Evolutionary conservation across 2,329 filamentous ascomycete species (phyloP), one percentile per base, ranked within the genome.

Genomic region (Zymoseptoria brevis): DNA sequence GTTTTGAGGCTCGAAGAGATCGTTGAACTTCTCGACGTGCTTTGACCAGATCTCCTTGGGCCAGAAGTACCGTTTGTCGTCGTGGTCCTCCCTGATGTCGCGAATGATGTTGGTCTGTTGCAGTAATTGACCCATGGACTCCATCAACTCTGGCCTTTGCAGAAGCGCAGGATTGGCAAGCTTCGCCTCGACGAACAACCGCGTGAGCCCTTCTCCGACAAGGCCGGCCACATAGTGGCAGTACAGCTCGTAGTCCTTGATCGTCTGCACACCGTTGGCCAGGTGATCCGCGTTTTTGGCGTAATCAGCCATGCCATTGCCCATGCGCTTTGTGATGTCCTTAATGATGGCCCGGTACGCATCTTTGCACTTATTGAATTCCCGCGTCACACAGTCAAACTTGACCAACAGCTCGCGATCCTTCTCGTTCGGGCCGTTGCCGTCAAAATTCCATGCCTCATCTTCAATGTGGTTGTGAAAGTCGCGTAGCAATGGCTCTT

Each of bases 51-150:
- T 90, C 77, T 96, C 91, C 75, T 88, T 89, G 55, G 94, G 94
- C 85, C 90, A 99, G 82, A 96, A 99, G 59, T 89, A 86, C 62
- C 94, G 85, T 67, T 87, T 86, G 74, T 97, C 94, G 60, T 89
- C 83, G 67, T 87, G 87, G 72, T 99, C 94, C 74, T 99, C 94
- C 68, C 87, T 85, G 64, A 97, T 83, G 73, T 99, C 94, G 72
- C 94, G 90, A 72, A 97, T 96, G 74, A 99, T 96, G 80, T 99
- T 99, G 65, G 91, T 96, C 80, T 99, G 96, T 73, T 99, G 94
- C 62, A 99, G 79, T 76, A 99, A 96, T 67, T 96, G 88, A 22
- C 90, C 94, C 94, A 99, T 99, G 51, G 90, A 93, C 76, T 96
- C 92, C 67, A 90, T 89, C 54, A 99, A 83, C 62, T 90, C 80